Evolutionary conservation across 352 stramenopile genomes (phyloP), one percentile per base, ranked within the genome.

Genomic region (Pythium phragmitis): DNA sequence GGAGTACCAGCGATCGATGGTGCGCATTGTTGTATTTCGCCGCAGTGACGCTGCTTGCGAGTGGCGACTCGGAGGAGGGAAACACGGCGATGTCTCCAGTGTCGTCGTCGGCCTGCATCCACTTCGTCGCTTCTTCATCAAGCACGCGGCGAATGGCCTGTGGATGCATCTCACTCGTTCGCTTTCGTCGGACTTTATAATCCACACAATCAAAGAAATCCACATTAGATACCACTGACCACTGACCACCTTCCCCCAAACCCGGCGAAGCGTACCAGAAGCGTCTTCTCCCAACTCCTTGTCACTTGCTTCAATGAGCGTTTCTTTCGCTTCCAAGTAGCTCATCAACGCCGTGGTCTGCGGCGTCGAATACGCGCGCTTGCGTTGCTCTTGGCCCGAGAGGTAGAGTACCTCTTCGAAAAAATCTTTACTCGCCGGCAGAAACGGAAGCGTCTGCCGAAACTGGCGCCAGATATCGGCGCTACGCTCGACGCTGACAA

Each of bases 141-240:
- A 91, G 57, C 13, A 82, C 75, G 19, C 73, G 76, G n/a, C 76
- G 74, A 37, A 91, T 83, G 9, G 85, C 85, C 51, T 87, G 79
- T 5, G 85, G 83, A 43, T 94, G 85, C 78, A 90, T 91, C 62
- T 94, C 85, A 52, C 74, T 91, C 7, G 83, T 90, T 55, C 82
- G 58, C 9, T 77, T 80, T 9, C 85, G 76, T 14, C 73, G 67
- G 16, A 82, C 79, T 72, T n/a, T 42, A 19, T 50, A 17, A 17
- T 4, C 39, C 9, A 42, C 26, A 49, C 36, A 16, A 19, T 7
- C 53, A 37, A 50, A 30, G 21, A 16, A 53, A 13, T 39, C 11
- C 34, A 39, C 11, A 39, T 39, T 39, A 39, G 34, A 12, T 14
- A n/a, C 45, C 21, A 51, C 26, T 30, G 26, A n/a, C 45, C 21